A percentile compares a stretch with the other conserved stretches of the same genome.
phyloP scores from a whole-genome alignment of 495 filamentous ascomycete species.

The Neurospora sp. region DNA sequence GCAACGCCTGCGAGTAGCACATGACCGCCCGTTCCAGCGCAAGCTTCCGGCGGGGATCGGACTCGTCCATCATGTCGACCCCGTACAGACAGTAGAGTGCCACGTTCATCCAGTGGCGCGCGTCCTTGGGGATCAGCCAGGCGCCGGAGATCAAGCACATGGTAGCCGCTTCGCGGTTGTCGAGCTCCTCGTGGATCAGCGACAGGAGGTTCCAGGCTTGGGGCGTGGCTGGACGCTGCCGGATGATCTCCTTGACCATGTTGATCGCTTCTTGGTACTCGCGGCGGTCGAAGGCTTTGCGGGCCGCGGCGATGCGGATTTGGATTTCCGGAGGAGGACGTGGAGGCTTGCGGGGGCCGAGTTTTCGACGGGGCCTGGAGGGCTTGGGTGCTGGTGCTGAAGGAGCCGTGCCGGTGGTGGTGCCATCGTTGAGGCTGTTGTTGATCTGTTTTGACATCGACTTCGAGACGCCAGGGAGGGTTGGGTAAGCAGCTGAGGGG shows the following conservation, averaged over 20 bases:
- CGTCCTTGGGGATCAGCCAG: constrained; percentile 57
- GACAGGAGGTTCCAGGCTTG: constrained; percentile 67
- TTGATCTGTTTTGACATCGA: constrained; percentile 3
- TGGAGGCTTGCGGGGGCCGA: constrained; percentile 59
- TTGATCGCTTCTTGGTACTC: constrained; percentile 55
- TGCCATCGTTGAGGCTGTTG: neutral
- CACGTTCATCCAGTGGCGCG: constrained; percentile 55
- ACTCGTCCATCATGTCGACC: constrained; percentile 45
- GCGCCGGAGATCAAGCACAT: constrained; percentile 61
- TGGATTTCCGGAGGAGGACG: constrained; percentile 71
- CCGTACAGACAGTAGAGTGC: constrained; percentile 50
- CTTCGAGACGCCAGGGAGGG: neutral
- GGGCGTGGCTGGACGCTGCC: constrained; percentile 75
- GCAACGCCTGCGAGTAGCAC: constrained; percentile 61
- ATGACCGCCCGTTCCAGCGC: constrained; percentile 49
- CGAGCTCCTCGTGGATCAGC: constrained; percentile 58
- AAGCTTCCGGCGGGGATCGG: constrained; percentile 30
- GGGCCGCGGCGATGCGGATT: constrained; percentile 57
- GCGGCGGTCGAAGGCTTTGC: constrained; percentile 55
- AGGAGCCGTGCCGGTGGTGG: neutral
- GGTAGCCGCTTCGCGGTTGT: constrained; percentile 55
- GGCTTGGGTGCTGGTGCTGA: neutral
- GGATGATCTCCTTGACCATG: constrained; percentile 56
- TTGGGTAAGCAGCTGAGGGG: neutral
- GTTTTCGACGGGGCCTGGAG: constrained; percentile 1